Evolutionary conservation across 2,329 filamentous ascomycete genomes (phyloP), one percentile per base, ranked within the genome.

Genomic region (Verticillium alfalfae): DNA sequence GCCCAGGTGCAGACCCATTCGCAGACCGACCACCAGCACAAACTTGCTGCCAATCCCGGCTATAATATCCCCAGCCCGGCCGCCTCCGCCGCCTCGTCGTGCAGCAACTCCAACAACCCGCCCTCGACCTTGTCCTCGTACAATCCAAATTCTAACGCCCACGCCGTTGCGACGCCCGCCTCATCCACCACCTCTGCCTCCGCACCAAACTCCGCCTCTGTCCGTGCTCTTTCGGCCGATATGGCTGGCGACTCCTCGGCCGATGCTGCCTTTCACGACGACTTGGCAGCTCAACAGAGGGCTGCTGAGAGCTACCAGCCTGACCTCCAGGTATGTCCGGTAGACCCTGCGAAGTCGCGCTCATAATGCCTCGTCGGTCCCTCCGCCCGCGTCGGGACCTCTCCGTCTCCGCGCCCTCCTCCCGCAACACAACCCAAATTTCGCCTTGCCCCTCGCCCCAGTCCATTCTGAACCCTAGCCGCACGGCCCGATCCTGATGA

Each of bases 271-370:
- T 56, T 69, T 15, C 66, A 66, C 54, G 73, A 79, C 66, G 82
- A 82, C 64, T 73, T 86, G 60, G 79, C 78, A 49, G 84, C 84
- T 59, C 85, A 88, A 72, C 84, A 88, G 71, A 83, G 82, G 56
- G 81, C 86, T 36, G 86, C 86, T 10, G 76, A 81, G 61, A 80
- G 84, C 45, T 88, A 86, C 69, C 80, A 83, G 63, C 84, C 85
- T 7, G 74, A 80, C n/a, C 73, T 84, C 52, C 75, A 84, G 75
- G 86, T 87, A 75, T 69, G 79, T 70, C 5, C n/a, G n/a, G 8
- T 26, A 34, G 31, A 37, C 41, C 45, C 45, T 10, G 45, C 60
- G 18, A 52, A 52, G 10, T 12, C 18, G 18, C 18, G 12, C 16
- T 58, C 37, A 18, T 41, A 56, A 60, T 36, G 34, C 54, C 18